Conservation (phyloP, 169 alveolate genomes). For the Miamiensis avidus region DNA sequence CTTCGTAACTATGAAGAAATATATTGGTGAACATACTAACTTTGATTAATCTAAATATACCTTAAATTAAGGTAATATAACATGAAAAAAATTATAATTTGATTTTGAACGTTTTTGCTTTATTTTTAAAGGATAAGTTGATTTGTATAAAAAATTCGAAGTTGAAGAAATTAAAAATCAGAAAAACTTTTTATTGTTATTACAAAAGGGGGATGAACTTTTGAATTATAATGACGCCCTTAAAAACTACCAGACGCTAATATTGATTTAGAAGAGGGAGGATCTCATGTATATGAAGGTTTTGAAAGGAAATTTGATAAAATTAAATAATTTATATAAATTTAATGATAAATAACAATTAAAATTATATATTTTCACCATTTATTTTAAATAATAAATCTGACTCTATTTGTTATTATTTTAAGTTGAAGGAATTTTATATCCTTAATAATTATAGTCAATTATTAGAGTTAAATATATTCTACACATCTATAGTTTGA, state of each 20-base stretch:
- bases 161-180: constrained; percentile 5
- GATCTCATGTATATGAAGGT: constrained; percentile 16
- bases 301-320: neutral
- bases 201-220: constrained; percentile 10
- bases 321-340: constrained; percentile 1
- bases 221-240: constrained; percentile 2
- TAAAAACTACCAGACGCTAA: constrained; percentile 8
- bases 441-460: too few species aligned
- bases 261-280: constrained; percentile 17
- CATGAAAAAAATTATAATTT: too few species aligned
- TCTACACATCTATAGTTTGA: too few species aligned
- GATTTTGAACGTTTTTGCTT: neutral
- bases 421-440: too few species aligned
- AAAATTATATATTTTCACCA: too few species aligned
- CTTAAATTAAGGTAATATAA: constrained; percentile 2
- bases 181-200: neutral
- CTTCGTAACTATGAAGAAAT: constrained; percentile 1
- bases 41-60: constrained; percentile 8
- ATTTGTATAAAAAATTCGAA: constrained; percentile 7
- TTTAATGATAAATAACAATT: neutral
- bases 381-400: too few species aligned
- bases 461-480: too few species aligned
- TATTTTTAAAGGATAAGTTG: neutral
- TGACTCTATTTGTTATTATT: too few species aligned
- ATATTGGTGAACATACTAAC: constrained; percentile 7